Percentiles rank a stretch among this genome's conserved stretches.
Evolutionary conservation across 2,329 filamentous ascomycete species (phyloP).

Genomic region (Fonsecaea monophora): DNA sequence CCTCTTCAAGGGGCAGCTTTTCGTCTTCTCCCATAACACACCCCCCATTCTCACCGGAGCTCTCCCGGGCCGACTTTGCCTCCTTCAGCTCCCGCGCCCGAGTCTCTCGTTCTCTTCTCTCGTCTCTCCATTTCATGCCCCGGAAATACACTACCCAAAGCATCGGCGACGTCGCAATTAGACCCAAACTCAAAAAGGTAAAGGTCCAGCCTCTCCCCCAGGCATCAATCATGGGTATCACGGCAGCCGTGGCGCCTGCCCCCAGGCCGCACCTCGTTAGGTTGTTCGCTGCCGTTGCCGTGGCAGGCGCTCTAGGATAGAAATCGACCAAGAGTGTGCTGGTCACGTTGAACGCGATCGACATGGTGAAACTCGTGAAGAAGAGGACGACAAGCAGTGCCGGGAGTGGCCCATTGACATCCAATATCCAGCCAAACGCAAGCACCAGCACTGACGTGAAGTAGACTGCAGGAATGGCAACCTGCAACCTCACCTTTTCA

Average conservation of each 20-base stretch:
- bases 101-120: constrained; percentile 32
- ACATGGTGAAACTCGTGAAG: constrained; percentile 48
- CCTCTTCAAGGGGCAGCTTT: constrained; percentile 26
- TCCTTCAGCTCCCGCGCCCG: constrained; percentile 31
- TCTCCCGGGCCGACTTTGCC: constrained; percentile 21
- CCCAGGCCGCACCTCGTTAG: constrained; percentile 60
- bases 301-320: constrained; percentile 58
- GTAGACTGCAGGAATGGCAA: constrained; percentile 46
- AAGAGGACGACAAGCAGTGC: constrained; percentile 48
- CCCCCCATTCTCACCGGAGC: constrained; percentile 21
- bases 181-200: constrained; percentile 48
- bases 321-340: constrained; percentile 60
- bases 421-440: constrained; percentile 50
- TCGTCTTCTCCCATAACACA: not conserved
- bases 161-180: constrained; percentile 45
- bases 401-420: constrained; percentile 44
- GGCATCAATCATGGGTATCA: constrained; percentile 58
- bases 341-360: constrained; percentile 52
- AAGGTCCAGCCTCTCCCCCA: constrained; percentile 57
- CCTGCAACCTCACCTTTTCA: constrained; percentile 48
- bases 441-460: constrained; percentile 41
- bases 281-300: constrained; percentile 61
- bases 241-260: constrained; percentile 58
- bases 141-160: constrained; percentile 42
- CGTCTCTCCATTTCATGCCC: constrained; percentile 44